Conservation (phyloP, 192 early-diverging fungal genomes). For the Gaertneriomyces semiglobifer region DNA sequence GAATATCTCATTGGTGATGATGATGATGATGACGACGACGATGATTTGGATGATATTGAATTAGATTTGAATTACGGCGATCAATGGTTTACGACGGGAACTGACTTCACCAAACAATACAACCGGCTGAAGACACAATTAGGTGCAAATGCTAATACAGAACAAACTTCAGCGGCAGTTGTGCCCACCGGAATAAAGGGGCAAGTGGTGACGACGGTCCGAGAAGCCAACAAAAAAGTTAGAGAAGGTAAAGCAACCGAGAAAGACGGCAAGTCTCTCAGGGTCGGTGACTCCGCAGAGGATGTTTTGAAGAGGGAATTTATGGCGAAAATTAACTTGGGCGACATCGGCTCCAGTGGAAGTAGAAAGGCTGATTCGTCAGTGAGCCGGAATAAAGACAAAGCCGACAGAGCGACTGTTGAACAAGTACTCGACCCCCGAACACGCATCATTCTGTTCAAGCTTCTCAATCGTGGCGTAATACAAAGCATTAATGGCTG, state of each 20-base stretch:
- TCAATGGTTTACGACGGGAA: slow-evolving; percentile 60
- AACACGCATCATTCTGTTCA: slow-evolving; percentile 95
- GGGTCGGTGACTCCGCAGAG: slow-evolving; percentile 6
- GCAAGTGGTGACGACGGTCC: slow-evolving; percentile 26
- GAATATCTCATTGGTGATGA: slow-evolving; percentile 43
- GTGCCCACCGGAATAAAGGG: slow-evolving; percentile 27
- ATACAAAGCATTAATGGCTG: slow-evolving; percentile 96
- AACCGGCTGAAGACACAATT: slow-evolving; percentile 19
- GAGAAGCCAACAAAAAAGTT: not conserved
- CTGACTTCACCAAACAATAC: slow-evolving; percentile 82
- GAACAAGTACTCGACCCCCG: slow-evolving; percentile 98
- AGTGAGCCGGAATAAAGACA: slow-evolving; percentile 66
- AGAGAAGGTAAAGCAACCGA: slow-evolving; percentile 28
- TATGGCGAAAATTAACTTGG: slow-evolving; percentile 69
- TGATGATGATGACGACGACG: slow-evolving; percentile 53
- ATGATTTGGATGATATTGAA: slow-evolving; percentile 65
- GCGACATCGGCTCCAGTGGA: slow-evolving; percentile 40
- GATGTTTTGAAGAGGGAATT: slow-evolving; percentile 51
- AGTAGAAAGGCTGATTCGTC: slow-evolving; percentile 41
- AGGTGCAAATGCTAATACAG: slow-evolving; percentile 5
- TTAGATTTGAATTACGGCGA: slow-evolving; percentile 70
- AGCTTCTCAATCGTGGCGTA: slow-evolving; percentile 83
- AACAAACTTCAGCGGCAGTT: not conserved
- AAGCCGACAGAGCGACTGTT: slow-evolving; percentile 90
- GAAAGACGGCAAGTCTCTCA: slow-evolving; percentile 7